Evolutionary conservation across 495 filamentous ascomycete genomes (phyloP), one percentile per base, ranked within the genome.

Genomic region (Xylaria telfairii): DNA sequence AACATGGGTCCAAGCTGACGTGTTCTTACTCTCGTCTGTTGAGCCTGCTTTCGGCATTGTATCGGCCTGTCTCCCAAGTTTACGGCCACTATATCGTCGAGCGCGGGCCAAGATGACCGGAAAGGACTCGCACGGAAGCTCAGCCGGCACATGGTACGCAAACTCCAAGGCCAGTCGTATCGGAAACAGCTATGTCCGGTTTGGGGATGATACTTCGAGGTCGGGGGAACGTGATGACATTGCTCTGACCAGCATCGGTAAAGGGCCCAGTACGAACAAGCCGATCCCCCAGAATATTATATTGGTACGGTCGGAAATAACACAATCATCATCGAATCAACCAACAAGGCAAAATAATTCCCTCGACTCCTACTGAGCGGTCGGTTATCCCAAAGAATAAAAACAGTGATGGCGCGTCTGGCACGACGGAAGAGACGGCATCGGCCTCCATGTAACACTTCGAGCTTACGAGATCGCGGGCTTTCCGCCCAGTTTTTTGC

Each of bases 21-120:
- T 82, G 10, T 84, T 84, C 70, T 77, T 84, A 44, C 81, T 82
- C 78, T 82, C 82, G 4, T 80, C 78, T 53, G 76, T 81, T 66
- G 83, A 84, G 73, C 82, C 82, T 24, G 76, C 76, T 7, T 72
- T 84, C 32, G 83, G 80, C 37, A 81, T 84, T 41, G 71, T 85
- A 32, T 82, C 80, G 60, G 81, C 80, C 56, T 84, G 83, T 67
- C 74, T 85, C 51, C 81, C 82, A 5, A 81, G 78, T 67, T 79
- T 83, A 46, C 77, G 77, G 8, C 82, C 82, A 5, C 71, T 83
- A 1, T 73, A 76, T 6, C 77, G 77, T 10, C 69, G 76, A n/a
- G 72, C 67, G 17, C 57, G 68, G 17, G 44, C 54, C 28, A 74
- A 56, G 74, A 60, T 66, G 30, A 68, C 57, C 46, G 61, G 62